A percentile compares a stretch with the other conserved stretches of the same genome.
Evolutionary conservation across 2,329 filamentous ascomycete genomes (phyloP).

Genomic region (Epichloe gansuensis): DNA sequence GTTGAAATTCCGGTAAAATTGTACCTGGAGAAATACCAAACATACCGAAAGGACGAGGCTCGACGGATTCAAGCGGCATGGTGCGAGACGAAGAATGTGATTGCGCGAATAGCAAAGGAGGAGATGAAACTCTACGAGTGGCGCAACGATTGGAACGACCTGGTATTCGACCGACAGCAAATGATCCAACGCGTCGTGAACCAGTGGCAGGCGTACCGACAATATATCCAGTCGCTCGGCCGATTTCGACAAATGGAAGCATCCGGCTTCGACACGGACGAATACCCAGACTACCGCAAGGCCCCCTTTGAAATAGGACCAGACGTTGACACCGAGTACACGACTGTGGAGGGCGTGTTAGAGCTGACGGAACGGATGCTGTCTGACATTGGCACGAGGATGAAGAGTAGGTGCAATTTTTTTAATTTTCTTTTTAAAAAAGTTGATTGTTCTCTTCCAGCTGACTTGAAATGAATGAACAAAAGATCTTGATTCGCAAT

Average conservation of each 20-base stretch:
- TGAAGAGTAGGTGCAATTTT: conserved; percentile 22
- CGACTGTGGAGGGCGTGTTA: conserved; percentile 23
- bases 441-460: background rate
- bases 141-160: conserved; percentile 15
- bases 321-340: conserved; percentile 18
- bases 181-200: conserved; percentile 18
- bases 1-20: conserved; percentile 39
- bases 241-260: conserved; percentile 25
- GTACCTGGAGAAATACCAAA: conserved; percentile 43
- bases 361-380: conserved; percentile 21
- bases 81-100: conserved; percentile 20
- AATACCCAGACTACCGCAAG: conserved; percentile 26
- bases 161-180: conserved; percentile 17
- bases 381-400: conserved; percentile 20
- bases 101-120: conserved; percentile 13
- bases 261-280: conserved; percentile 25
- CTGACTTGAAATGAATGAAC: background rate
- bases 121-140: conserved; percentile 17
- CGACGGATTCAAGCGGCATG: conserved; percentile 29
- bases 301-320: conserved; percentile 25
- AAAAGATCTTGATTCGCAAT: conserved; percentile 18
- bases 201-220: conserved; percentile 20
- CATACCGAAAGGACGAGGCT: conserved; percentile 32
- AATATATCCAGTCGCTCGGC: conserved; percentile 24
- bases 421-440: conserved; percentile 12